These are phyloP conservation scores for Juglanconis juglandina DNA, from an alignment of 2,329 filamentous ascomycete species.

Conservation along the genomic window DNA sequence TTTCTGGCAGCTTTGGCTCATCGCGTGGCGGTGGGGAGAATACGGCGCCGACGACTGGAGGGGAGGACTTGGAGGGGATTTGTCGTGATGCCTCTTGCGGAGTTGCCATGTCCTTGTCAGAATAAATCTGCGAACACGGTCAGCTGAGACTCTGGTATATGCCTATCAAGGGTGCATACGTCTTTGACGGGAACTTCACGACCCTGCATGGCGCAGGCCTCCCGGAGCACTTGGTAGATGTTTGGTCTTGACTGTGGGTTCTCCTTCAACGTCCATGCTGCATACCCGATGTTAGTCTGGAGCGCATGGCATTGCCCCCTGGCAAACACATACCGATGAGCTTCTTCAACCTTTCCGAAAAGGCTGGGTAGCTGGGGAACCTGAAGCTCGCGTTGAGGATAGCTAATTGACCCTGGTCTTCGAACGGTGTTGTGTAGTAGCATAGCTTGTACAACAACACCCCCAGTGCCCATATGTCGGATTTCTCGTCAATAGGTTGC, in stretches of 20 bases:
- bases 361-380: slow-evolving; percentile 81
- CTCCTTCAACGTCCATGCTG: slow-evolving; percentile 87
- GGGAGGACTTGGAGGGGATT: slow-evolving; percentile 48
- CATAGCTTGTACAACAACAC: slow-evolving; percentile 96
- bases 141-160: slow-evolving; percentile 21
- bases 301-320: background rate
- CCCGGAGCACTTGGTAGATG: slow-evolving; percentile 87
- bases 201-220: slow-evolving; percentile 85
- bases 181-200: slow-evolving; percentile 84
- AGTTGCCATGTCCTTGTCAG: slow-evolving; percentile 52
- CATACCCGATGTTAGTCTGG: slow-evolving; percentile 8
- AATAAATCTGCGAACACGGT: slow-evolving; percentile 62
- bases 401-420: slow-evolving; percentile 94
- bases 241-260: slow-evolving; percentile 76
- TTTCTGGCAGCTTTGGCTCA: slow-evolving; percentile 75
- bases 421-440: slow-evolving; percentile 98
- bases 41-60: slow-evolving; percentile 71
- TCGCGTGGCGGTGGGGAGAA: slow-evolving; percentile 73
- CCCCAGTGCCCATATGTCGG: slow-evolving; percentile 95
- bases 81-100: slow-evolving; percentile 48
- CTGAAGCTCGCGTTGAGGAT: slow-evolving; percentile 95
- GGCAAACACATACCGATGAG: slow-evolving; percentile 69
- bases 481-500: slow-evolving; percentile 96
- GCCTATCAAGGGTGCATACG: slow-evolving; percentile 48
- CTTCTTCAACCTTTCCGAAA: slow-evolving; percentile 85